Evolutionary conservation across 768 basidiomycete species (phyloP).

Genomic region (Xerocomellus intermedius): DNA sequence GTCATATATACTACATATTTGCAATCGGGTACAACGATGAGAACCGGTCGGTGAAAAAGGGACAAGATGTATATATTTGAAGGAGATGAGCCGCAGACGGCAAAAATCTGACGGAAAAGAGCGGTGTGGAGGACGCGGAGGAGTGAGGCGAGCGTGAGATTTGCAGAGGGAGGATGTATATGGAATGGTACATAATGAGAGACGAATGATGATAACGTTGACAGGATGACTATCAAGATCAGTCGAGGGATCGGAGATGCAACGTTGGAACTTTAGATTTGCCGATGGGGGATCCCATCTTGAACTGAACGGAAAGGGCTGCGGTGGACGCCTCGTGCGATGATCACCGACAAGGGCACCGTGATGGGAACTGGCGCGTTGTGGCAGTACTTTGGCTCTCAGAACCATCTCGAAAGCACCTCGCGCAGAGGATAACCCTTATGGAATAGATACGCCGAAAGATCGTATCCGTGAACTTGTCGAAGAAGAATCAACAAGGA

Average conservation of each 20-base stretch:
- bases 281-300: slow-evolving; percentile 23
- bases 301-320: background rate
- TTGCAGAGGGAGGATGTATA: slow-evolving; percentile 24
- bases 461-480: slow-evolving; percentile 19
- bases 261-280: slow-evolving; percentile 32
- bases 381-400: slow-evolving; percentile 22
- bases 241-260: slow-evolving; percentile 32
- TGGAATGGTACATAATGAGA: slow-evolving; percentile 25
- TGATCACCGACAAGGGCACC: slow-evolving; percentile 24
- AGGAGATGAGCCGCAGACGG: background rate
- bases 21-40: background rate
- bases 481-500: slow-evolving; percentile 29
- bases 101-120: background rate
- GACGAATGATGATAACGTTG: slow-evolving; percentile 33
- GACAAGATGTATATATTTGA: background rate
- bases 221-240: slow-evolving; percentile 24
- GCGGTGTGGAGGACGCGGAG: background rate
- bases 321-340: slow-evolving; percentile 20
- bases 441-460: slow-evolving; percentile 32
- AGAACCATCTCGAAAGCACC: slow-evolving; percentile 20
- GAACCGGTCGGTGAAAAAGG: background rate
- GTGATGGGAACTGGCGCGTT: slow-evolving; percentile 14
- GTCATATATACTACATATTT: background rate
- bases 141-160: slow-evolving; percentile 23
- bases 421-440: slow-evolving; percentile 26